Evolutionary conservation across 768 basidiomycete species (phyloP).

Genomic region (Phanerodontia chrysosporium): DNA sequence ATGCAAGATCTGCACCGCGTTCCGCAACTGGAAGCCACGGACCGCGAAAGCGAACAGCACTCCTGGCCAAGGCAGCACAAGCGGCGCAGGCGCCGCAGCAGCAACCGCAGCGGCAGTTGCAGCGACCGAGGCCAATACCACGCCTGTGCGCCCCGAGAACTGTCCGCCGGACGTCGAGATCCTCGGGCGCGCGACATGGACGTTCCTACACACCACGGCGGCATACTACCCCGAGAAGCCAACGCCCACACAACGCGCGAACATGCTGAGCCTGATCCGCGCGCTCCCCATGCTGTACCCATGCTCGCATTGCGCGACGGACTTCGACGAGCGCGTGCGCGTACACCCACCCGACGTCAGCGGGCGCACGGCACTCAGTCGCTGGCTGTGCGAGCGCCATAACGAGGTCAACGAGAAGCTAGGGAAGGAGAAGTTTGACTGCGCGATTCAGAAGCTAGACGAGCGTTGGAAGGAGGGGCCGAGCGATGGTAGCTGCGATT

Average conservation of each 20-base stretch:
- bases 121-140: slow-evolving; percentile 27
- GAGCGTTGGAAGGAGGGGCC: slow-evolving; percentile 94
- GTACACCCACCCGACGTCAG: slow-evolving; percentile 74
- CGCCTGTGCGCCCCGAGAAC: slow-evolving; percentile 43
- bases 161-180: slow-evolving; percentile 91
- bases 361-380: slow-evolving; percentile 59
- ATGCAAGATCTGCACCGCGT: slow-evolving; percentile 88
- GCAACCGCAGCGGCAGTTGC: slow-evolving; percentile 18
- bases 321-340: slow-evolving; percentile 72
- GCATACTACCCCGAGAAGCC: slow-evolving; percentile 92
- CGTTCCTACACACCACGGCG: slow-evolving; percentile 92
- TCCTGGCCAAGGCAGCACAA: not conserved
- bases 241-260: slow-evolving; percentile 65
- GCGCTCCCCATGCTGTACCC: slow-evolving; percentile 85
- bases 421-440: slow-evolving; percentile 83
- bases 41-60: slow-evolving; percentile 24
- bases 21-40: slow-evolving; percentile 60
- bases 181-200: slow-evolving; percentile 92
- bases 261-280: slow-evolving; percentile 79
- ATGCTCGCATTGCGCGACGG: slow-evolving; percentile 78
- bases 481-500: slow-evolving; percentile 85
- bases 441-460: slow-evolving; percentile 57
- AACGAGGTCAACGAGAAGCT: slow-evolving; percentile 88
- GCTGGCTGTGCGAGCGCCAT: slow-evolving; percentile 89
- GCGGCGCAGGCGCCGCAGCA: not conserved